Base-by-base conservation (phyloP, 257 asterid species). In the Ballota nigra region DNA sequence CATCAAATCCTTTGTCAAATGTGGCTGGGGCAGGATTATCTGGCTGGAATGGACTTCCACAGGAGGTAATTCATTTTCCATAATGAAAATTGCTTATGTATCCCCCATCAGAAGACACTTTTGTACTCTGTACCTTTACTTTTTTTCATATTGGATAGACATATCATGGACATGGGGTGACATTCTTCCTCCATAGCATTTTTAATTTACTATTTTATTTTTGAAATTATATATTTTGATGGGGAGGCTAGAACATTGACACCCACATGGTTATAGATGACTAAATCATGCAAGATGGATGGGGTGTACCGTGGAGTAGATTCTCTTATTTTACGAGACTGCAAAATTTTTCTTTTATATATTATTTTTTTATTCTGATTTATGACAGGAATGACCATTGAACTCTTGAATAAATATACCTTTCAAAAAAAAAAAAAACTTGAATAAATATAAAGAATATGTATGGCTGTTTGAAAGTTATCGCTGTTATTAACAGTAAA, bases 31-130 rank as follows among this genome's bases (percentile, higher is more conserved):
- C 91, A 24, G 94, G 96, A 70, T 79, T 91, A 76, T 64, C 84
- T 5, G 86, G 91, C 71, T 92, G 98, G 98, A 89, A 86, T 81
- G 93, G 93, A 59, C 86, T 86, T 66, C 89, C 89, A 6, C 98
- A 77, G 59, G 98, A 90, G 92, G 97, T 88, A 73, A 69, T 23
- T 70, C 11, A 3, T 49, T 20, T 16, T 53, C 55, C 71, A 23
- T 61, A 15, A 26, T 5, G 15, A 18, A 23, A 10, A 19, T n/a
- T 38, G n/a, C 23, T 20, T 40, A 23, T 59, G 9, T 6, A n/a
- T 63, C 33, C 15, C 15, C 15, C 60, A 8, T 23, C 49, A 2
- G 24, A 41, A 55, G 15, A 34, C 16, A 6, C 22, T 12, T 55
- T 59, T 29, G 29, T 28, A 6, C 12, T 28, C 65, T 64, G 20